These are phyloP conservation scores for Colletotrichum abscissum DNA, from an alignment of 2,329 filamentous ascomycete genomes.

Conservation along the genomic window DNA sequence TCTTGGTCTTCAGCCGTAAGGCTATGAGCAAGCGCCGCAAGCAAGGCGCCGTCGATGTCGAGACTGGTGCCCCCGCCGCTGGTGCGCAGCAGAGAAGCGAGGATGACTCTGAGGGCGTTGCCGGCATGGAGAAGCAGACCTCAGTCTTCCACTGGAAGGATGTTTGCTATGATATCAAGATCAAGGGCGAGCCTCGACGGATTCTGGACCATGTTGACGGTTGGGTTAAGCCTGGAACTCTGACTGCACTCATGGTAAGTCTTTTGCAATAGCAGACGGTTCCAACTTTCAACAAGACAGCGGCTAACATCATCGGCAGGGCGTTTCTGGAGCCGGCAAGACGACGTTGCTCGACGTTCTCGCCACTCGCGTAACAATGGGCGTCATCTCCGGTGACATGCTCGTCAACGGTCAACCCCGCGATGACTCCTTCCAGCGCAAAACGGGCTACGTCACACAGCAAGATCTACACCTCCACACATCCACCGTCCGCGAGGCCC, in stretches of 20 bases:
- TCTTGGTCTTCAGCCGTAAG: slow-evolving; percentile 68
- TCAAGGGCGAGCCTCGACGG: slow-evolving; percentile 69
- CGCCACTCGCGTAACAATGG: slow-evolving; percentile 75
- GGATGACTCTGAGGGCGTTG: slow-evolving; percentile 47
- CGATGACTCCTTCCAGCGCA: slow-evolving; percentile 74
- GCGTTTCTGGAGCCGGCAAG: slow-evolving; percentile 32
- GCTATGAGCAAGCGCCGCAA: slow-evolving; percentile 48
- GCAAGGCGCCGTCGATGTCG: slow-evolving; percentile 58
- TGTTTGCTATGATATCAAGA: slow-evolving; percentile 76
- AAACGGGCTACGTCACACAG: slow-evolving; percentile 76
- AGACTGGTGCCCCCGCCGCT: neutral
- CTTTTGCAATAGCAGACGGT: slow-evolving; percentile 36
- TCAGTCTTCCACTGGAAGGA: slow-evolving; percentile 76
- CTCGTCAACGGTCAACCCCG: slow-evolving; percentile 72
- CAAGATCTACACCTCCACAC: slow-evolving; percentile 56
- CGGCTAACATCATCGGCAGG: slow-evolving; percentile 6
- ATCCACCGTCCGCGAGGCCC: slow-evolving; percentile 67
- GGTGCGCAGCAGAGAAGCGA: slow-evolving; percentile 40
- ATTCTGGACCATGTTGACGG: slow-evolving; percentile 75
- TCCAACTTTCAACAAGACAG: too few species aligned
- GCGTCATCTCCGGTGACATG: slow-evolving; percentile 74
- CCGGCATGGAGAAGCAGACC: slow-evolving; percentile 57
- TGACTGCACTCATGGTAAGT: slow-evolving; percentile 73
- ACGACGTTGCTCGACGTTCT: slow-evolving; percentile 72
- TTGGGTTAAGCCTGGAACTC: slow-evolving; percentile 77